Evolutionary conservation across 225 moss, liverwort and hornwort genomes (phyloP).

Genomic region (Pseudoscleropodium purum): DNA sequence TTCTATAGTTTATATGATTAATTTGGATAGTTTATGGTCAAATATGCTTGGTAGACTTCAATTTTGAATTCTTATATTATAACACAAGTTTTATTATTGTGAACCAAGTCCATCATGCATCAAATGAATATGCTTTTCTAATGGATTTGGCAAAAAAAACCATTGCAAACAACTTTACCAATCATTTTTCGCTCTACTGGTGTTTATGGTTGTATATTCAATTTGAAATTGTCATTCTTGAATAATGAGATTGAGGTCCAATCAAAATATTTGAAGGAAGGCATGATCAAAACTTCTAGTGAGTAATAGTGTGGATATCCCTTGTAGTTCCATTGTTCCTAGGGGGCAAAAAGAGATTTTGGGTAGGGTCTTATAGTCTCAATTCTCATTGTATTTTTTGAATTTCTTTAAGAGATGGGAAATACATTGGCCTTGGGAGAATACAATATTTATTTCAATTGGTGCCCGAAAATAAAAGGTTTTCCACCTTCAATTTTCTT

Average conservation of each 20-base stretch:
- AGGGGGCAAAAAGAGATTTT: too few relatives aligned
- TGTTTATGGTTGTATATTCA: background rate
- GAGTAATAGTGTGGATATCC: too few relatives aligned
- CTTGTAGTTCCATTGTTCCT: too few relatives aligned
- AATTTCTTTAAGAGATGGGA: too few relatives aligned
- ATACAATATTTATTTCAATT: too few relatives aligned
- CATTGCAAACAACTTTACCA: background rate
- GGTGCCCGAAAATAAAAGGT: too few relatives aligned
- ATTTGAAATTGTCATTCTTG: background rate
- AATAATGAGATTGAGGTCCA: background rate
- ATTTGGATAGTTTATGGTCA: background rate
- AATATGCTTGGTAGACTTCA: background rate
- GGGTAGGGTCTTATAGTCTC: fast-evolving
- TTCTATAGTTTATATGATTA: background rate
- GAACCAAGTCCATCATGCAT: background rate
- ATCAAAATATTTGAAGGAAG: too few relatives aligned
- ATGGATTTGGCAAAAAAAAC: background rate
- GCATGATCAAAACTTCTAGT: too few relatives aligned
- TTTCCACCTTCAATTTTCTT: fast-evolving
- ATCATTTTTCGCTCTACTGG: background rate
- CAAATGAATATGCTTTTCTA: background rate
- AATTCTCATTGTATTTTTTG: too few relatives aligned
- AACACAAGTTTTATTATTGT: background rate
- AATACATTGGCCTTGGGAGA: too few relatives aligned
- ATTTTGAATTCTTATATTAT: background rate